These are phyloP conservation scores for Cyberlindnera euphorbiiphila DNA, from an alignment of 805 yeast genomes.

Conservation along the genomic window DNA sequence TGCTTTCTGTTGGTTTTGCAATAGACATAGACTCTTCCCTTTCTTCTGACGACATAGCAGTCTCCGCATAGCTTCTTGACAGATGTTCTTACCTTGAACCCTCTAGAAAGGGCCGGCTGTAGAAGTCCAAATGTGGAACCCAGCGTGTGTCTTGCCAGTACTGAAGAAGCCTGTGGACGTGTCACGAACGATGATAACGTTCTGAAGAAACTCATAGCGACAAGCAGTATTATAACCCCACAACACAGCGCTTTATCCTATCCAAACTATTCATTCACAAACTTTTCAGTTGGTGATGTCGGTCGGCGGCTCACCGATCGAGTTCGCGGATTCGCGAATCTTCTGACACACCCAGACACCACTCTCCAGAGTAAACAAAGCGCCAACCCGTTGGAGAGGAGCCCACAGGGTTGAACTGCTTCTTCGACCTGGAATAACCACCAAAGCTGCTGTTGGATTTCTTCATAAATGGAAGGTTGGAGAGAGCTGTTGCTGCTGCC, in stretches of 20 bases:
- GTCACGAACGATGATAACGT: conserved; percentile 16
- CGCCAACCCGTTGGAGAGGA: not conserved
- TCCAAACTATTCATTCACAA: too few relatives aligned
- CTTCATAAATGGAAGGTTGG: conserved; percentile 25
- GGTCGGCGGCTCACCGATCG: too few relatives aligned
- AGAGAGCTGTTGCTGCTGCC: conserved; percentile 23
- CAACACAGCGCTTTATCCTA: too few relatives aligned
- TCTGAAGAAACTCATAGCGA: conserved; percentile 20
- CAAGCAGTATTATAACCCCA: too few relatives aligned
- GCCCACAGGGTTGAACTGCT: too few relatives aligned
- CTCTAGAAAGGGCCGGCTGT: conserved; percentile 43
- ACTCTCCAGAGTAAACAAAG: not conserved
- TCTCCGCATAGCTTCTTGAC: conserved; percentile 91
- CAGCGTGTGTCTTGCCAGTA: conserved; percentile 16
- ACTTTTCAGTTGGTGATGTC: conserved; percentile 13
- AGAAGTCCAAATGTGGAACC: conserved; percentile 20
- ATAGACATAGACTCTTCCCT: conserved; percentile 89
- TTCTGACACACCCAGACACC: conserved; percentile 2
- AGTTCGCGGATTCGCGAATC: not conserved
- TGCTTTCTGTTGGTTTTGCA: conserved; percentile 93
- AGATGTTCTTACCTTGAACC: conserved; percentile 88
- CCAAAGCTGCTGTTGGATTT: not conserved
- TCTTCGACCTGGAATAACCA: too few relatives aligned
- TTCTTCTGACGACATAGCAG: conserved; percentile 86
- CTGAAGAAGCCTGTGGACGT: conserved; percentile 19